Conservation (phyloP, 2,329 filamentous ascomycete genomes). For the Diaporthe sp. region DNA sequence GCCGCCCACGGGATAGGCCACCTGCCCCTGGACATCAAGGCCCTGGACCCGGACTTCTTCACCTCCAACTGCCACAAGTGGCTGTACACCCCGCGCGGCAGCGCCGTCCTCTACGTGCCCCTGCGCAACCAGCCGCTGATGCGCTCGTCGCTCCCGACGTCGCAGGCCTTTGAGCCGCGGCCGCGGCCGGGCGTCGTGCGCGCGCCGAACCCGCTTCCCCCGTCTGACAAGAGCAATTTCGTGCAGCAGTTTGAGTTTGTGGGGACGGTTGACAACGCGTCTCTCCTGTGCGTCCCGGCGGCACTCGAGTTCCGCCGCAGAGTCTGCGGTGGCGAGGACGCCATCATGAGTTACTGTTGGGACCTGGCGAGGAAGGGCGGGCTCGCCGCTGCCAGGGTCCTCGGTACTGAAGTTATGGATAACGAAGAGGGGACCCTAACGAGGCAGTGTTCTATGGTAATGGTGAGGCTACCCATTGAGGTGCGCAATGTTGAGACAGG, state of each 20-base stretch:
- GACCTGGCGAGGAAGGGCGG: constrained; percentile 75
- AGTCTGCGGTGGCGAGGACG: constrained; percentile 79
- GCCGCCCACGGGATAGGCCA: constrained; percentile 89
- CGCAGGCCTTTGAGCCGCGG: constrained; percentile 77
- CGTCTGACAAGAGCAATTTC: constrained; percentile 67
- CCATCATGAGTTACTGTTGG: constrained; percentile 73
- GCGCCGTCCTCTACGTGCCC: constrained; percentile 85
- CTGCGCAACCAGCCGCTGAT: constrained; percentile 81
- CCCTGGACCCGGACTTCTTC: constrained; percentile 85
- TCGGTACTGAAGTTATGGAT: constrained; percentile 81
- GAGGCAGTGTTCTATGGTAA: constrained; percentile 74
- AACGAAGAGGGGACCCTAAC: constrained; percentile 72
- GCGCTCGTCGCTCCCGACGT: constrained; percentile 81
- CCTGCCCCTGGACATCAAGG: constrained; percentile 75
- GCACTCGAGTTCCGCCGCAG: constrained; percentile 78
- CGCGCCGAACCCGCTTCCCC: constrained; percentile 57
- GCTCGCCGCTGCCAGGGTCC: constrained; percentile 66
- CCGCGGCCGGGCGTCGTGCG: constrained; percentile 41
- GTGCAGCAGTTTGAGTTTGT: constrained; percentile 80
- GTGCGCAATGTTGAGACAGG: constrained; percentile 38
- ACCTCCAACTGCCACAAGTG: constrained; percentile 92
- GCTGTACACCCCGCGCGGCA: constrained; percentile 84
- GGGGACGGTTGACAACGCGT: constrained; percentile 79
- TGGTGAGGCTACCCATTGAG: constrained; percentile 78
- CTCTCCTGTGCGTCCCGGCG: constrained; percentile 80